Percentiles rank a stretch among this genome's conserved stretches.
phyloP scores from a whole-genome alignment of 768 basidiomycete species.

The Macrolepiota albuminosa region DNA sequence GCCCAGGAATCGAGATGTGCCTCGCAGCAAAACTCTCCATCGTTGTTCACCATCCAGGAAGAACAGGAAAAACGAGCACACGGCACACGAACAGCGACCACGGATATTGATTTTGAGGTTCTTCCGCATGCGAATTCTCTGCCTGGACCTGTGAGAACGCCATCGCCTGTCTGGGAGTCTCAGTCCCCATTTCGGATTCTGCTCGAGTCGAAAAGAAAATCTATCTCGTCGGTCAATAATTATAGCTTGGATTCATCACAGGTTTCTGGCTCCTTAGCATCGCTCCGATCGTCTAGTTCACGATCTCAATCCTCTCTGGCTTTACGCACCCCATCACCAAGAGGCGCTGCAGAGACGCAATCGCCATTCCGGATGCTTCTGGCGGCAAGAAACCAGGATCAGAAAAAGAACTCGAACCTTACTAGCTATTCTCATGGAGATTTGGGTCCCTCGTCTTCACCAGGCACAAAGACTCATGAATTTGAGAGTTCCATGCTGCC shows the following conservation, averaged over 20 bases:
- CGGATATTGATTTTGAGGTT: neutral
- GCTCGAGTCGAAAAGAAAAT: conserved; percentile 6
- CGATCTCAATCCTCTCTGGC: neutral
- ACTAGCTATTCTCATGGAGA: neutral
- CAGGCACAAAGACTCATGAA: neutral
- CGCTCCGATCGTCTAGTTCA: neutral
- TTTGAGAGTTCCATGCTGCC: conserved; percentile 6
- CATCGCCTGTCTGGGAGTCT: neutral
- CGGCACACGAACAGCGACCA: neutral
- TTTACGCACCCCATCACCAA: conserved; percentile 4
- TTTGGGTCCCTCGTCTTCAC: neutral
- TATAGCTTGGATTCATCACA: neutral
- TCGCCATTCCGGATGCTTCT: conserved; percentile 11
- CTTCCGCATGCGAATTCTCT: neutral
- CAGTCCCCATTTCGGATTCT: conserved; percentile 12
- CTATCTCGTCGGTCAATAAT: neutral
- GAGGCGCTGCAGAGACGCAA: neutral
- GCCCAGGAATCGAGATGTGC: neutral
- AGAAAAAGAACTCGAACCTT: neutral
- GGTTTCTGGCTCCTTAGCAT: neutral
- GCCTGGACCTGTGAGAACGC: neutral
- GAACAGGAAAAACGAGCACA: conserved; percentile 1
- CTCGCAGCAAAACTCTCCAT: neutral
- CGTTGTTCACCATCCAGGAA: neutral
- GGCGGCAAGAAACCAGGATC: conserved; percentile 3